These are phyloP conservation scores for Platanus orientalis DNA, from an alignment of 164 flowering plant species.

Conservation along the genomic window DNA sequence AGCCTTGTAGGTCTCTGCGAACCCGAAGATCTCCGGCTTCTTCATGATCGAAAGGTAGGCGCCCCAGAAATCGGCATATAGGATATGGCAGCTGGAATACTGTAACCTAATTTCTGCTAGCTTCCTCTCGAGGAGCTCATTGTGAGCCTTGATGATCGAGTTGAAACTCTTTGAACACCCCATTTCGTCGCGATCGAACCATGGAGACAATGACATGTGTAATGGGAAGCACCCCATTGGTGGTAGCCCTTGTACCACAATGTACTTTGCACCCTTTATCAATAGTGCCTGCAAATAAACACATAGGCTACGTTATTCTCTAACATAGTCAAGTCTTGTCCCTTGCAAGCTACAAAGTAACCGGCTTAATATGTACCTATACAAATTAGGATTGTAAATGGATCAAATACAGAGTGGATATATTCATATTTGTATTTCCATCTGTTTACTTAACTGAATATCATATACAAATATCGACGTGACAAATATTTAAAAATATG, in stretches of 20 bases:
- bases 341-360: no score
- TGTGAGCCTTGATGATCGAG: slow-evolving; percentile 23
- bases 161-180: slow-evolving; percentile 37
- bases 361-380: no score
- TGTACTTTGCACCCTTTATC: slow-evolving; percentile 34
- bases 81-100: slow-evolving; percentile 8
- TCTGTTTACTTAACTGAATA: no score
- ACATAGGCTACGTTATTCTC: no score
- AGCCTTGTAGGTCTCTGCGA: slow-evolving; percentile 40
- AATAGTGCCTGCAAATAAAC: slow-evolving; percentile 23
- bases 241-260: slow-evolving; percentile 52
- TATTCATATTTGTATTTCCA: no score
- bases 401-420: no score
- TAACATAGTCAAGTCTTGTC: no score
- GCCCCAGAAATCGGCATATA: slow-evolving; percentile 43
- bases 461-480: no score
- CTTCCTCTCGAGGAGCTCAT: slow-evolving; percentile 31
- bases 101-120: slow-evolving; percentile 13
- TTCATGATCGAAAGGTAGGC: slow-evolving; percentile 27
- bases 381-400: no score
- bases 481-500: no score
- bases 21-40: slow-evolving; percentile 17
- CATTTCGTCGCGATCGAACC: slow-evolving; percentile 19
- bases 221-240: slow-evolving; percentile 45
- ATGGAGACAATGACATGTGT: slow-evolving; percentile 10